Evolutionary conservation across 2,329 filamentous ascomycete species (phyloP), one percentile per base, ranked within the genome.

Genomic region (Clarireedia sp.): DNA sequence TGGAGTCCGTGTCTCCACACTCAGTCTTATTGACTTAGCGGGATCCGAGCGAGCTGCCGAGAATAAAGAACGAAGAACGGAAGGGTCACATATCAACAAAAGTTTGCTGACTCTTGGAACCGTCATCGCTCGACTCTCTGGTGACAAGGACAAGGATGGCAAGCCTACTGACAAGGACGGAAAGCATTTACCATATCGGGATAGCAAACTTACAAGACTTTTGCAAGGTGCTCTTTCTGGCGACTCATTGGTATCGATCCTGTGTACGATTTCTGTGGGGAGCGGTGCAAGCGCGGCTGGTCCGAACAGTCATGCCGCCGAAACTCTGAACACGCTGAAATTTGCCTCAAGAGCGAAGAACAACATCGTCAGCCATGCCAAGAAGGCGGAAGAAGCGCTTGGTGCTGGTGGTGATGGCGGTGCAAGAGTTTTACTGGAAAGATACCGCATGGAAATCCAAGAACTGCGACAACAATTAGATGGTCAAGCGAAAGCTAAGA

Each of bases 31-130:
- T 62, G 94, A 99, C 79, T 76, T 99, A 63, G 94, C 94, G 54
- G 94, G 94, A 40, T 97, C 94, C 0, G 94, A 99, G 70, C 90
- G 92, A 71, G 94, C 94, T 41, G 94, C 94, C 3, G 94, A 97
- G 66, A 88, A 86, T 54, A 99, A 97, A 70, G 94, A 97, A 73
- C 83, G 94, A 52, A 82, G 94, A 46, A 89, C 90, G 16, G 94
- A 99, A 72, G 94, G 94, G 60, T 92, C 92, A 12, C 94, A 99
- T 69, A 99, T 99, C 74, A 99, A 99, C 77, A 97, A 97, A 74
- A 96, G 90, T 70, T 74, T 99, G 67, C 81, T 99, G 57, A 99
- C 94, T 0, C 76, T 99, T 3, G 94, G 94, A 51, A 99, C 90
- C 1, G 94, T 99, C 66, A 96, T 99, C 68, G 88, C 89, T 10